Evolutionary conservation across 1,284 basidiomycete species (phyloP).

Genomic region (Cutaneotrichosporon cutaneum): DNA sequence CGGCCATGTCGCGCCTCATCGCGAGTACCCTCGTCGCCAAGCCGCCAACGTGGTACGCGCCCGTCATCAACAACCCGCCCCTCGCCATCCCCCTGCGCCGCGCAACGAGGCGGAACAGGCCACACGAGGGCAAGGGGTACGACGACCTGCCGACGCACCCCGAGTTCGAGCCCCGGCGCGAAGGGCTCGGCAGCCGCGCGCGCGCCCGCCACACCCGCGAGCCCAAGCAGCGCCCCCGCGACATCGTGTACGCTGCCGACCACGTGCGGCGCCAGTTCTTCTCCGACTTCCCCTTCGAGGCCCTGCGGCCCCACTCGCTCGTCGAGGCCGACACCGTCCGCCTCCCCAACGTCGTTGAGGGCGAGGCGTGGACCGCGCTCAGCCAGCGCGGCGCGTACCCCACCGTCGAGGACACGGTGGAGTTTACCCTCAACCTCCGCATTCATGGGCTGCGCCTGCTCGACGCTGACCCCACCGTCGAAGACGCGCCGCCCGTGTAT

Average conservation of each 20-base stretch:
- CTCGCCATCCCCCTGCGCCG: constrained; percentile 75
- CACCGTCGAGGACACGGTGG: constrained; percentile 79
- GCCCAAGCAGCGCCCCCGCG: constrained; percentile 60
- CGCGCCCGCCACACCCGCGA: constrained; percentile 53
- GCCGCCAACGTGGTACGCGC: constrained; percentile 80
- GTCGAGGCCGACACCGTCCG: constrained; percentile 62
- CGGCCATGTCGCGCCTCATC: constrained; percentile 79
- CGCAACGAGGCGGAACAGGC: constrained; percentile 58
- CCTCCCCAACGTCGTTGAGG: constrained; percentile 60
- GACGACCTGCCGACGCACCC: constrained; percentile 25
- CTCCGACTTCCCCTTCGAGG: constrained; percentile 93
- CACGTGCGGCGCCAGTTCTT: constrained; percentile 86
- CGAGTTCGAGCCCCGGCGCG: constrained; percentile 4
- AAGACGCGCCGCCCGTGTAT: no score
- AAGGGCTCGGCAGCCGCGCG: constrained; percentile 8
- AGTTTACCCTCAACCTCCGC: constrained; percentile 76
- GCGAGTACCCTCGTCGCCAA: constrained; percentile 65
- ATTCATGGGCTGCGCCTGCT: no score
- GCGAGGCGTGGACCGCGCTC: constrained; percentile 68
- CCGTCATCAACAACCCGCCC: constrained; percentile 84
- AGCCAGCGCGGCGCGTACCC: constrained; percentile 80
- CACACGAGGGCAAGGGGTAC: constrained; percentile 33
- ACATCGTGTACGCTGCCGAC: constrained; percentile 81
- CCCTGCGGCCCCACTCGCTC: constrained; percentile 74
- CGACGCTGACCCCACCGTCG: no score